Evolutionary conservation across 345 rosid genomes (phyloP).

Genomic region (Citrus glauca): DNA sequence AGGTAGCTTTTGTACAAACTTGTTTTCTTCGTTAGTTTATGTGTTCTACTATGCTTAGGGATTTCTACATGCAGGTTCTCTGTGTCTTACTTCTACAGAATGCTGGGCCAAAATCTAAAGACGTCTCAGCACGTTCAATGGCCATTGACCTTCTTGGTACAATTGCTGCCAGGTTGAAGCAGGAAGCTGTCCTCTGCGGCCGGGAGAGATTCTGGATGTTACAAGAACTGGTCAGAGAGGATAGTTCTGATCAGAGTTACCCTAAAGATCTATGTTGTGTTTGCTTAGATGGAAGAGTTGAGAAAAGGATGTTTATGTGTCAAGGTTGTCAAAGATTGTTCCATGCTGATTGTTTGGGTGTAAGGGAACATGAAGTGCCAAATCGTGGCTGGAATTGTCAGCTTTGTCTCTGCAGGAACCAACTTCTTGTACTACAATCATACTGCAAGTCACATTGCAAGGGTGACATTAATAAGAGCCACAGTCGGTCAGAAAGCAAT

Average conservation of each 20-base stretch:
- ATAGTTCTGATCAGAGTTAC: constrained; percentile 28
- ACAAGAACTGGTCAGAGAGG: constrained; percentile 53
- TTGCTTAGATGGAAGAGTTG: constrained; percentile 66
- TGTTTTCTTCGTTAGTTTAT: constrained; percentile 11
- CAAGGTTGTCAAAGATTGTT: constrained; percentile 73
- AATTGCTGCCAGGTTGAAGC: constrained; percentile 87
- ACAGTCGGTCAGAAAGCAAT: constrained; percentile 17
- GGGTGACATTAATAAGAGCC: constrained; percentile 34
- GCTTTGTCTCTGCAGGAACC: constrained; percentile 73
- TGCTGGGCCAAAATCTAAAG: constrained; percentile 96
- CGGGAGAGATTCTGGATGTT: constrained; percentile 59
- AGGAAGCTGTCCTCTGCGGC: constrained; percentile 64
- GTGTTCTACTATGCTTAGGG: constrained; percentile 20
- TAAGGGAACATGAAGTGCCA: constrained; percentile 70
- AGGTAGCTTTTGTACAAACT: constrained; percentile 46
- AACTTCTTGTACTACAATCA: constrained; percentile 81
- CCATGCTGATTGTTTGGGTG: constrained; percentile 91
- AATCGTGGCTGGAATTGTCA: constrained; percentile 76
- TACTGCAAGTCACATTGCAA: constrained; percentile 59
- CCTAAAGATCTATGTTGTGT: constrained; percentile 62
- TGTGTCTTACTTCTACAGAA: constrained; percentile 94
- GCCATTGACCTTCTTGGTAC: constrained; percentile 96
- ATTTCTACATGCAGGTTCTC: constrained; percentile 68
- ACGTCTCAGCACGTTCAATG: constrained; percentile 77
- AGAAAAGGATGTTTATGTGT: constrained; percentile 56